Base-by-base conservation (phyloP, 805 yeast species). In the Starmerella powellii region DNA sequence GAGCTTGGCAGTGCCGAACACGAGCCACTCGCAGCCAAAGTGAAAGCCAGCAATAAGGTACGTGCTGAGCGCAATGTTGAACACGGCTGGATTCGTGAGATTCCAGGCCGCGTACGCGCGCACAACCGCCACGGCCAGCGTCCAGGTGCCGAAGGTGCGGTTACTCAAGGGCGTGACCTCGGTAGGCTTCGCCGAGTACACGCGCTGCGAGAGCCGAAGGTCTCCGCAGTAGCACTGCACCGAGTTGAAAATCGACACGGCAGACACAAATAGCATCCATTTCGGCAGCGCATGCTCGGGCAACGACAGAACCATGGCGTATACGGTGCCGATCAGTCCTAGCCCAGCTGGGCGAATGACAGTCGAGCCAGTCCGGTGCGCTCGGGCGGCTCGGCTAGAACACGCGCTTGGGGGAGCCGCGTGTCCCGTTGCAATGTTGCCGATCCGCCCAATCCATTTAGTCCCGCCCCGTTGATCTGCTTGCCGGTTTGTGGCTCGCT, bases 111-210 rank as follows among this genome's bases (percentile, higher is more conserved):
- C 95, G 60, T 82, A 85, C 50, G 78, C 70, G 58, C 98, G 75
- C 37, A 91, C 78, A 24, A 88, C 68, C 2, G 94, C 74, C 2
- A 95, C 78, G 53, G 87, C 71, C 31, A 87, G 67, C 0, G 98
- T 91, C 98, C 98, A 91, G 0, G 98, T 91, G 27, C 98, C 98
- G 61, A 91, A 91, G 0, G 98, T 88, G 55, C 98, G 74, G n/a
- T 95, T 95, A 53, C 91, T 76, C 51, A 91, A 67, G 4, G 59
- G 56, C 2, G 68, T 62, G 20, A 78, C 80, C 58, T 80, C 73
- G 6, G 57, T 50, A 13, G 87, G 85, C 35, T 71, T 62, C 39
- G 63, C 68, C 27, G 72, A 79, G 59, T 91, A 91, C 6, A 91
- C 96, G 50, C 76, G 70, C 52, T 80, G 75, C 2, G 95, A 82